Evolutionary conservation across 441 rosid genomes (phyloP).

Genomic region (Flueggea neowawraea): DNA sequence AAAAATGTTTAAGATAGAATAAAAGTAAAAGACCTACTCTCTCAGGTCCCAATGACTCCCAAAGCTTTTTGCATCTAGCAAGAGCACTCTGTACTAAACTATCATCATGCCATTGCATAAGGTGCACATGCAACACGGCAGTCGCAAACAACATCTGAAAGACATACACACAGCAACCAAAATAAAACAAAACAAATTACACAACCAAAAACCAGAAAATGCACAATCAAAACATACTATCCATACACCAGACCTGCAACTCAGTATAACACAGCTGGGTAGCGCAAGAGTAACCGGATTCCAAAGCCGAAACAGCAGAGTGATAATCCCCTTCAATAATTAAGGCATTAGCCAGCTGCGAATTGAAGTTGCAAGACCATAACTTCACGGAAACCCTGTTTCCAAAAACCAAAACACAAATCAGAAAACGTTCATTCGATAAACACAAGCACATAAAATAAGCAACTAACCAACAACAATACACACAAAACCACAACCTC

Average conservation of each 20-base stretch:
- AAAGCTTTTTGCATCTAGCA: constrained; percentile 61
- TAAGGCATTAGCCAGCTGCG: constrained; percentile 87
- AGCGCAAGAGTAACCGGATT: constrained; percentile 62
- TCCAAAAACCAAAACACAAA: constrained; percentile 1
- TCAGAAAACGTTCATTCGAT: not conserved
- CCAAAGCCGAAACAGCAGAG: constrained; percentile 60
- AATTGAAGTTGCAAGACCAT: constrained; percentile 95
- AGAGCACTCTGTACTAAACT: constrained; percentile 65
- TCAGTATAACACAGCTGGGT: constrained; percentile 63
- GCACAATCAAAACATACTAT: not conserved
- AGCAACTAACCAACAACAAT: not conserved
- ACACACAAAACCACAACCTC: not conserved
- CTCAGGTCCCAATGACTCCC: constrained; percentile 67
- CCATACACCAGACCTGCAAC: constrained; percentile 51
- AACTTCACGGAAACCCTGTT: constrained; percentile 49
- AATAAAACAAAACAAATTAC: not conserved
- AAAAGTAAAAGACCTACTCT: constrained; percentile 41
- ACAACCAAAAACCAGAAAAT: not conserved
- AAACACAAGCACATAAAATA: not conserved
- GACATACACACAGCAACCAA: not conserved
- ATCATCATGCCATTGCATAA: constrained; percentile 87
- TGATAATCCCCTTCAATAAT: constrained; percentile 79
- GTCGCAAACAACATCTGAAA: constrained; percentile 90
- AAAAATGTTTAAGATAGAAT: not conserved
- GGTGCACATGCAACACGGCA: constrained; percentile 82